Base-by-base conservation (phyloP, 164 flowering plant species). In the Liriodendron chinense region DNA sequence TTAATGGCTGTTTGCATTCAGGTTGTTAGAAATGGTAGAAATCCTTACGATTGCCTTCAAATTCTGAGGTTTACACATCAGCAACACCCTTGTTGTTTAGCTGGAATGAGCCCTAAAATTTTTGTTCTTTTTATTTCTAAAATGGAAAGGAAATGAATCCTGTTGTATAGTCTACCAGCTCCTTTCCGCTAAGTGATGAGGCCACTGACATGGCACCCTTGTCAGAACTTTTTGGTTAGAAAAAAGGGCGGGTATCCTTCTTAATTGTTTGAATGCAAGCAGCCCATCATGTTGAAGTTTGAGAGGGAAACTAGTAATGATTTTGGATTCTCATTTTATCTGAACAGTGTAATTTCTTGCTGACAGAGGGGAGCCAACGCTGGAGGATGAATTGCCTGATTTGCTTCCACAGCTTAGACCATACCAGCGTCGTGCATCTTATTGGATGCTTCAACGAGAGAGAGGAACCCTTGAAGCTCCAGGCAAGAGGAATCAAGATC, bases 381-480 rank as follows among this genome's bases (percentile, higher is more conserved):
- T 95, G 83, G 92, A 86, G 62, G 89, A 87, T 83, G 85, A 85
- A 79, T 70, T 91, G 49, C 90, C 91, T 72, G 90, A 85, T 75
- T 86, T 95, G 87, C 86, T 91, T 78, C 97, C 92, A 64, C 84
- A 84, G 49, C 89, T 95, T 59, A 90, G 98, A 77, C 99, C 99
- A 63, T 95, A 95, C 83, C 98, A 95, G 81, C 89, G 94, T 9
- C 98, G 99, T 66, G 99, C 99, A 74, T 96, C 90, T 77, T 86
- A 85, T 80, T 95, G 99, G 99, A 95, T 95, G 99, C 85, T 93
- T 73, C 87, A 90, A 68, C 80, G 92, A 75, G 99, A 95, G 84
- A 87, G 82, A 79, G 86, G 84, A 69, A 67, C 73, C 70, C 74
- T 77, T 18, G 76, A 49, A 63, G 72, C 24, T 72, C 68, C 61